These are phyloP conservation scores for Globisporangium takayamanum DNA, from an alignment of 352 stramenopile species.

Conservation along the genomic window DNA sequence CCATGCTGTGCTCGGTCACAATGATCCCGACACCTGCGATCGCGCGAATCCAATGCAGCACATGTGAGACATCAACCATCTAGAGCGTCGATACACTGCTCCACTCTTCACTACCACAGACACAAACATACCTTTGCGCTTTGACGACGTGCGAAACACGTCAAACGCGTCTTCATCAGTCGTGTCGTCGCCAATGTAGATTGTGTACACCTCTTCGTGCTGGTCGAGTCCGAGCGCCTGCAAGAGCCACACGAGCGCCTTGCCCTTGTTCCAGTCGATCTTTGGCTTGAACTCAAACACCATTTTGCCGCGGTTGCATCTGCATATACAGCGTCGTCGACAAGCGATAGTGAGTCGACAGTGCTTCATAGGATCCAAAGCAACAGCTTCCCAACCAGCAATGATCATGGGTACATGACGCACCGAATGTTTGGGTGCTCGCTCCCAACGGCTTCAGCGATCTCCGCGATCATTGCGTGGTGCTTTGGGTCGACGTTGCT, in stretches of 20 bases:
- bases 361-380: too few species aligned
- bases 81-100: not conserved
- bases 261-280: conserved; percentile 91
- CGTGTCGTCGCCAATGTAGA: conserved; percentile 91
- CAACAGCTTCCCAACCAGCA: conserved; percentile 2
- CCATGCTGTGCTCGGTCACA: conserved; percentile 67
- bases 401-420: not conserved
- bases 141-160: conserved; percentile 46
- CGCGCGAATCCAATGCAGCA: not conserved
- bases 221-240: conserved; percentile 65
- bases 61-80: not conserved
- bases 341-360: not conserved
- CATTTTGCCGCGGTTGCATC: conserved; percentile 83
- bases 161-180: conserved; percentile 86
- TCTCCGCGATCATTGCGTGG: conserved; percentile 32
- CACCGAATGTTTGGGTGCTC: conserved; percentile 61
- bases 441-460: conserved; percentile 32
- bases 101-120: too few species aligned
- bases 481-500: conserved; percentile 52
- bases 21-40: conserved; percentile 65
- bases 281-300: conserved; percentile 89
- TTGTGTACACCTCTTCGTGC: conserved; percentile 79
- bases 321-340: conserved; percentile 5
- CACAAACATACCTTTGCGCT: conserved; percentile 33
- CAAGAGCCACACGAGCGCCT: conserved; percentile 83